Conservation (phyloP, 495 filamentous ascomycete species). For the Poronia punctata region DNA sequence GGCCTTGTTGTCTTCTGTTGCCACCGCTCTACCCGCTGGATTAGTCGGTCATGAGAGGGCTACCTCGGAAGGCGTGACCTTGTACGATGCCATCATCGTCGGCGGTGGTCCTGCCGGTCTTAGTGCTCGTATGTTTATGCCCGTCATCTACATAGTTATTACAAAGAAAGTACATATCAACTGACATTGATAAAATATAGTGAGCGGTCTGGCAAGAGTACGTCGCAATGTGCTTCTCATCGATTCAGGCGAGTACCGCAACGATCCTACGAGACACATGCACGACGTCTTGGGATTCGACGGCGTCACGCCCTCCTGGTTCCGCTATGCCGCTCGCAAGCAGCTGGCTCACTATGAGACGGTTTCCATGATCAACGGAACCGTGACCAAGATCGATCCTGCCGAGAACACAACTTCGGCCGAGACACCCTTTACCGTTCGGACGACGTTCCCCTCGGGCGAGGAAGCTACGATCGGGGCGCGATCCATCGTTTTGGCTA, state of each 20-base stretch:
- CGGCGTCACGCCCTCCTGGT: conserved; percentile 45
- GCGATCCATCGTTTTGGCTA: conserved; percentile 49
- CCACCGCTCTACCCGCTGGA: conserved; percentile 6
- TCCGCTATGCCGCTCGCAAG: conserved; percentile 44
- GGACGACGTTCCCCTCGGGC: conserved; percentile 17
- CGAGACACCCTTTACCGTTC: conserved; percentile 38
- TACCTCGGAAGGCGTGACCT: not conserved
- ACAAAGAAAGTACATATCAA: not conserved
- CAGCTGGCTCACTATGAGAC: conserved; percentile 45
- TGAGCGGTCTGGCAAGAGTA: conserved; percentile 51
- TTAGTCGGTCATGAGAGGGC: not conserved
- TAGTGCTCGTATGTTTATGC: conserved; percentile 17
- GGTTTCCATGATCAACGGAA: conserved; percentile 43
- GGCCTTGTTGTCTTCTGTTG: conserved; percentile 1
- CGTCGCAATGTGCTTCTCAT: conserved; percentile 45
- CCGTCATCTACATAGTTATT: not conserved
- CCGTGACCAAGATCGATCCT: conserved; percentile 36
- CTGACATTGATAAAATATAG: not conserved
- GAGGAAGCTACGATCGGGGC: conserved; percentile 29
- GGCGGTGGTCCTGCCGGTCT: conserved; percentile 32
- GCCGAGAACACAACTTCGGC: not conserved
- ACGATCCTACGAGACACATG: conserved; percentile 47
- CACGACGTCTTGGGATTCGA: conserved; percentile 55
- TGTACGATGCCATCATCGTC: conserved; percentile 22
- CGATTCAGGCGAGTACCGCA: conserved; percentile 51